A percentile compares a stretch with the other conserved stretches of the same genome.
Evolutionary conservation across 2,329 filamentous ascomycete genomes (phyloP).

Genomic region (Claviceps citrina): DNA sequence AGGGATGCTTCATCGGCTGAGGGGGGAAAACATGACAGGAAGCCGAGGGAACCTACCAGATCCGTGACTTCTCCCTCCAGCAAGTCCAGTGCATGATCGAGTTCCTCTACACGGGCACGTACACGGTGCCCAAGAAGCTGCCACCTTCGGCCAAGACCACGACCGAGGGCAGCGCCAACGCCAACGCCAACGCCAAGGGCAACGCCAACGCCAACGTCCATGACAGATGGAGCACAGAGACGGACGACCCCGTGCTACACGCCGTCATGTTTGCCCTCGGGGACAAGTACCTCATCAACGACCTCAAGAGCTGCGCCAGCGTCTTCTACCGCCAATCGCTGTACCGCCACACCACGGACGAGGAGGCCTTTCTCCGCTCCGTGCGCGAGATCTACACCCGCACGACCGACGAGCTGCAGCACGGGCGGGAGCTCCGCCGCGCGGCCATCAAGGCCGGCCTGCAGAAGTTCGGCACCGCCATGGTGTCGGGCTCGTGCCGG

Average conservation of each 20-base stretch:
- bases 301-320: neutral
- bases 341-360: neutral
- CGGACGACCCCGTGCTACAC: conserved; percentile 1
- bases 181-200: neutral
- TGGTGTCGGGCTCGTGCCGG: neutral
- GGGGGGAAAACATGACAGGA: neutral
- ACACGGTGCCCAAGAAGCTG: neutral
- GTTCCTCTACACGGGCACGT: conserved; percentile 1
- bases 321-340: neutral
- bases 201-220: too few species aligned
- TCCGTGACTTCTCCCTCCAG: neutral
- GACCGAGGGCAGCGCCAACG: neutral
- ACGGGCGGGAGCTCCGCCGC: neutral
- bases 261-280: neutral
- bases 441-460: neutral
- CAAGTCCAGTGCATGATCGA: neutral
- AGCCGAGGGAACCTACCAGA: neutral
- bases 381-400: conserved; percentile 1
- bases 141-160: neutral
- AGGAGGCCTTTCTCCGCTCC: neutral
- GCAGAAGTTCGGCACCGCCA: neutral
- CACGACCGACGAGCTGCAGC: neutral
- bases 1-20: neutral
- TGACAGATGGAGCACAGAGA: neutral
- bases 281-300: conserved; percentile 1